Evolutionary conservation across 305 asterid genomes (phyloP), one percentile per base, ranked within the genome.

Genomic region (Fraxinus dipetala): DNA sequence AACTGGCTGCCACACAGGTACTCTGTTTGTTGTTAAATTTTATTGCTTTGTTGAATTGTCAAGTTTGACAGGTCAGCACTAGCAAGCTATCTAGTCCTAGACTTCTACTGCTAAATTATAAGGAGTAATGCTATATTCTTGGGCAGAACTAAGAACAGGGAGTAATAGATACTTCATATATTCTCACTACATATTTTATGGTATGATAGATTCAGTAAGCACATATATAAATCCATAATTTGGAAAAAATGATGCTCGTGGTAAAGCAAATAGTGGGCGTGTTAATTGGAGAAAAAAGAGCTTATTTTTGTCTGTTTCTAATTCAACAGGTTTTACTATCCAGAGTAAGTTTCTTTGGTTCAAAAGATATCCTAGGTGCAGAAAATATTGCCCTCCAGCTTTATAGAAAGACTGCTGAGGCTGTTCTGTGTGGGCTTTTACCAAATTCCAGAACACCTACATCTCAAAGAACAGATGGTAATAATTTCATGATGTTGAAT

Each of bases 1-100:
- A 93, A 74, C 88, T 87, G 80, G 90, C 93, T 22, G 97, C 96
- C 76, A 79, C 88, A 76, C 92, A 93, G 91, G 94, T 93, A 86
- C 16, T 81, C 34, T 59, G 28, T 16, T 48, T 48, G 20, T 2
- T 18, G 3, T 56, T 18, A 18, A 56, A 18, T 56, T 56, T 56
- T 1, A 56, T 56, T 56, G 67, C 1, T 56, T 56, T 56, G 28
- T 56, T 56, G 65, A 56, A 18, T 56, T 56, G 28, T 20, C 67
- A 18, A 56, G 28, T 56, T 20, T 56, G 11, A 18, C 28, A 56
- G 26, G 9, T 56, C 67, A 18, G 28, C 63, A 51, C 18, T 54
- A n/a, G 65, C 65, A 54, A 54, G 65, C 24, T 54, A 16, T 51
- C 22, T 18, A 56, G 13, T 56, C 67, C 67, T 20, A 6, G 28